phyloP scores from a whole-genome alignment of 306 rosid genomes.

The Cotoneaster glaucophyllus region DNA sequence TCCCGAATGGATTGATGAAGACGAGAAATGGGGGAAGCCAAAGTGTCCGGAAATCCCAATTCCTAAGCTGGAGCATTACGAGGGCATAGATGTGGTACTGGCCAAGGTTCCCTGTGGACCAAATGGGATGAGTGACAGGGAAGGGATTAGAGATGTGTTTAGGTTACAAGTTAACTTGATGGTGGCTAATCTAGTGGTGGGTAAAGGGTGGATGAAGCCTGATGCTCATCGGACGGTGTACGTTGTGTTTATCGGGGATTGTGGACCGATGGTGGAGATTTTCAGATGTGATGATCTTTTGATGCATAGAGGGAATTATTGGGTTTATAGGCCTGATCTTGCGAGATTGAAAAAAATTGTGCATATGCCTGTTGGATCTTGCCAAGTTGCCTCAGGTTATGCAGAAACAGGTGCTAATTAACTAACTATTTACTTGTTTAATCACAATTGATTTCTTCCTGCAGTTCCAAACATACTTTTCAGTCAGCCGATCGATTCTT shows the following conservation, averaged over 20 bases:
- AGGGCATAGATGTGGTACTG: constrained; percentile 47
- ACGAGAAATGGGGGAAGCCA: constrained; percentile 24
- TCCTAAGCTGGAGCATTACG: constrained; percentile 30
- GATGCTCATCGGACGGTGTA: constrained; percentile 37
- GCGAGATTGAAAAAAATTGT: constrained; percentile 49
- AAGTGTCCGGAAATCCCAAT: constrained; percentile 59
- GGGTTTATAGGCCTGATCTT: constrained; percentile 63
- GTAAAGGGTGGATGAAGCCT: constrained; percentile 34
- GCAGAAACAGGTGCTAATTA: constrained; percentile 45
- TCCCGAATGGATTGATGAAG: constrained; percentile 71
- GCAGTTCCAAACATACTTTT: background rate
- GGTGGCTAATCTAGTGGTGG: constrained; percentile 63
- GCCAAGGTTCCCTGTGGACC: constrained; percentile 53
- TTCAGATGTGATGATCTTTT: constrained; percentile 72
- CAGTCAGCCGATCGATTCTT: background rate
- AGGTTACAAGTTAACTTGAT: constrained; percentile 74
- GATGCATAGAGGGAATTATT: constrained; percentile 31
- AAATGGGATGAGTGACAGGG: constrained; percentile 5
- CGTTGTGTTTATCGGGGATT: constrained; percentile 57
- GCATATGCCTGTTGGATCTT: constrained; percentile 71
- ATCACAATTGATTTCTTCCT: background rate
- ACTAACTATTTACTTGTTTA: background rate
- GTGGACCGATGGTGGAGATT: constrained; percentile 87
- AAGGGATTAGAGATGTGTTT: constrained; percentile 47
- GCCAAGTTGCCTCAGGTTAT: constrained; percentile 57